Conservation (phyloP, 257 asterid genomes). For the Solanum paucissectum region DNA sequence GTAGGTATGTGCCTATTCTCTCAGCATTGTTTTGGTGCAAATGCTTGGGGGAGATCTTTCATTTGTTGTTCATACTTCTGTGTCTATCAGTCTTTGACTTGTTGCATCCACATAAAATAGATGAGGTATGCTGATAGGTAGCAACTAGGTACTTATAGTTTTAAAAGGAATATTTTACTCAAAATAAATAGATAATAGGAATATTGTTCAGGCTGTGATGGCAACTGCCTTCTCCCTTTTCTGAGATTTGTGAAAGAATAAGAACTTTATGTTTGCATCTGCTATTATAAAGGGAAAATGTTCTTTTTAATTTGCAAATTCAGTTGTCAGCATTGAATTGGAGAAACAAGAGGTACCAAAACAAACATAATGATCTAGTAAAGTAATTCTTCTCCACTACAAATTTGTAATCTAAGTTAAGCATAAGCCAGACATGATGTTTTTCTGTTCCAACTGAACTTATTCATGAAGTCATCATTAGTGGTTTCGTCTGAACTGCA, state of each 20-base stretch:
- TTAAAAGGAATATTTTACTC: background rate
- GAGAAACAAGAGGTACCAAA: background rate
- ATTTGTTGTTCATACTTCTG: background rate
- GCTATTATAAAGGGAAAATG: background rate
- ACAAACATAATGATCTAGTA: background rate
- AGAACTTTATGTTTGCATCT: background rate
- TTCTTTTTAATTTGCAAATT: background rate
- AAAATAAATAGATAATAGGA: background rate
- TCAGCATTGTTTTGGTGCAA: background rate
- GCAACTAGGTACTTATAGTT: background rate
- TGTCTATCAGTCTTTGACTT: background rate
- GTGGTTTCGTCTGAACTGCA: background rate
- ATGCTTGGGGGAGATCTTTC: background rate
- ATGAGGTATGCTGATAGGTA: background rate
- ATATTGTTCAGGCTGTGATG: background rate
- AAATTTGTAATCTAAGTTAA: background rate
- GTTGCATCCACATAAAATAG: background rate
- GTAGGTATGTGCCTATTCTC: background rate
- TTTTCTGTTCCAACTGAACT: background rate
- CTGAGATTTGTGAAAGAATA: background rate
- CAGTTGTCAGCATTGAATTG: background rate
- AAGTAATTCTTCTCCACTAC: background rate
- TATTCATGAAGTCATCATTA: background rate
- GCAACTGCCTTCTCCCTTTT: background rate
- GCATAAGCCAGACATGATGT: background rate